Base-by-base conservation (phyloP, 129 eudicot genomes). In the Flaveria bidentis region DNA sequence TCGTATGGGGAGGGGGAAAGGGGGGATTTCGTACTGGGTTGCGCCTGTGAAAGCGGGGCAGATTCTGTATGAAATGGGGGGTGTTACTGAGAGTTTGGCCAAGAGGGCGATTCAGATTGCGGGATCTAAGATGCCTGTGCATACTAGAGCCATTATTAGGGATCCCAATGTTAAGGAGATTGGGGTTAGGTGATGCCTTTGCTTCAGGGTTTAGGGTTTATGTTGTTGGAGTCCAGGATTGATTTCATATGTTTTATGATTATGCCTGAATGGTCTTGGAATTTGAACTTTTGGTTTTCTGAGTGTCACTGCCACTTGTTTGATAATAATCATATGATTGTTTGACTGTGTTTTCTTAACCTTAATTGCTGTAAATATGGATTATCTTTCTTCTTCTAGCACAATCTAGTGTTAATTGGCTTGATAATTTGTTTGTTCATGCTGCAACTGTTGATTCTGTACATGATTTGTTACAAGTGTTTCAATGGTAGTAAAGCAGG, bases 1-100 rank as follows among this genome's bases (percentile, higher is more conserved):
- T 2, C 82, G 88, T 25, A 85, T 82, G 86, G 86, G 83, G 7
- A 71, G 81, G 26, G 88, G 86, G 13, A 85, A 82, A 74, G 86
- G 84, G 41, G 55, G 68, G 0, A 66, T 73, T 41, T 66, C 81
- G 20, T 73, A 75, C 76, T 80, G 84, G 83, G 89, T 77, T 45
- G 86, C 85, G 50, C 85, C 84, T 11, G 87, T 80, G 15, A 64
- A 81, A 69, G 30, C 67, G 3, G 85, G 85, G 4, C 85, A 76
- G 16, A 81, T 75, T 1, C 16, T 81, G 1, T 81, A 75, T 76
- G 85, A 81, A 81, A 81, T 81, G 77, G 85, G 85, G 0, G 85
- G 85, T 22, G 85, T 81, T 2, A 69, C 81, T 0, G 85, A 81
- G 11, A 77, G 72, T 50, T 60, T 81, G 53, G 85, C 85, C 4